Evolutionary conservation across 768 basidiomycete genomes (phyloP).

Genomic region (Chalciporus piperatus): DNA sequence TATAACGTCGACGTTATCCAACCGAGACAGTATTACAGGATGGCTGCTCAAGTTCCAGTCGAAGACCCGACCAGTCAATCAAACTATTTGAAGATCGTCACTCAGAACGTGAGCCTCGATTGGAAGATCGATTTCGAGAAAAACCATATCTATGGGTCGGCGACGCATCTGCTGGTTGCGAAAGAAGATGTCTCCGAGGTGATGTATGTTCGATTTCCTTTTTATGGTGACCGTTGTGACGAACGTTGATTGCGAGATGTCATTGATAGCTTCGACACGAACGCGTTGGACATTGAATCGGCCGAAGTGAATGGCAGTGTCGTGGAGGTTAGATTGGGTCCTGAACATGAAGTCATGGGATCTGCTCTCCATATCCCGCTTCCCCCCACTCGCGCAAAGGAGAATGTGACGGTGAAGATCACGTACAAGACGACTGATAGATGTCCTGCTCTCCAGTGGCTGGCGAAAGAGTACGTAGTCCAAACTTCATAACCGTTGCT

Average conservation of each 20-base stretch:
- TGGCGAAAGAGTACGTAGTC: constrained; percentile 64
- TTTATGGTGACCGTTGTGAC: not conserved
- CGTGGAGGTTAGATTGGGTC: constrained; percentile 49
- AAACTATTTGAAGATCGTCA: constrained; percentile 52
- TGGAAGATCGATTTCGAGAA: constrained; percentile 57
- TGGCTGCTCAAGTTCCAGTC: constrained; percentile 14
- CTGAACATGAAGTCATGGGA: constrained; percentile 71
- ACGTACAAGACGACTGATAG: constrained; percentile 71
- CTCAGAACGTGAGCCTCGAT: constrained; percentile 49
- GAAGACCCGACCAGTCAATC: constrained; percentile 51
- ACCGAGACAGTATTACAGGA: constrained; percentile 1
- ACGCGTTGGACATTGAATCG: constrained; percentile 49
- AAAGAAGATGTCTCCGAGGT: constrained; percentile 39
- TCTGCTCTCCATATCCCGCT: constrained; percentile 66
- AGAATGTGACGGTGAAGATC: constrained; percentile 47
- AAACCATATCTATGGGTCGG: constrained; percentile 46
- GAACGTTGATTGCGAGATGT: not conserved
- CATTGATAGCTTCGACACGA: constrained; percentile 52
- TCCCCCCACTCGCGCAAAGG: constrained; percentile 34
- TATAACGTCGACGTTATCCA: too few relatives aligned
- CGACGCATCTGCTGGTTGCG: constrained; percentile 42
- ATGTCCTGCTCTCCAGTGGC: constrained; percentile 84
- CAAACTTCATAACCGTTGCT: not conserved
- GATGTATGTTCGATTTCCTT: constrained; percentile 32
- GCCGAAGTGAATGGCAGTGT: constrained; percentile 48